These are phyloP conservation scores for Petunia axillaris DNA, from an alignment of 257 asterid genomes.

Conservation along the genomic window DNA sequence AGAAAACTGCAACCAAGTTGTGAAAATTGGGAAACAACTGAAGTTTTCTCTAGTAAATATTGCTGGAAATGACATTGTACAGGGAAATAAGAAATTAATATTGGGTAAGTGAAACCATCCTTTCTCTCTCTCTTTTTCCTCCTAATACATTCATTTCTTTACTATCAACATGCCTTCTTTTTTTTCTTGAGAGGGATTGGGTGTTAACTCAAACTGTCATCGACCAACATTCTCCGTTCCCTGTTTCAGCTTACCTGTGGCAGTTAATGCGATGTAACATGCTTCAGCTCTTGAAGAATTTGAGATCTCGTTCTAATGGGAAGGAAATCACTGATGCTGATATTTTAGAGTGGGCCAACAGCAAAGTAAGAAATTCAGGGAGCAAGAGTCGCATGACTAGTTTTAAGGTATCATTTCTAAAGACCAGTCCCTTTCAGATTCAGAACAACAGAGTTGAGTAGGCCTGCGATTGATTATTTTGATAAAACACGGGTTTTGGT, in stretches of 20 bases:
- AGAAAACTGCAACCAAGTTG: slow-evolving; percentile 96
- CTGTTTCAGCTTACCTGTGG: slow-evolving; percentile 86
- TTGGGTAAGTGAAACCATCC: slow-evolving; percentile 47
- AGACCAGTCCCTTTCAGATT: slow-evolving; percentile 3
- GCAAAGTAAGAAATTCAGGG: slow-evolving; percentile 73
- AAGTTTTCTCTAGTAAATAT: slow-evolving; percentile 93
- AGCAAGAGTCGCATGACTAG: slow-evolving; percentile 71
- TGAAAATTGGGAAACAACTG: slow-evolving; percentile 90
- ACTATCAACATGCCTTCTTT: neutral
- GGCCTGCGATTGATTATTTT: neutral
- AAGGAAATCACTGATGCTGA: slow-evolving; percentile 87
- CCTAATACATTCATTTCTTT: neutral
- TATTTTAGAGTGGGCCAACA: slow-evolving; percentile 90
- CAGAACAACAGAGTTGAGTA: slow-evolving; percentile 22
- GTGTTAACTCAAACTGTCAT: neutral
- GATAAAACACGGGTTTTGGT: neutral
- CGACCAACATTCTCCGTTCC: slow-evolving; percentile 6
- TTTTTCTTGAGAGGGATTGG: neutral
- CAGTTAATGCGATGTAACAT: slow-evolving; percentile 92
- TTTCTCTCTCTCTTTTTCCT: neutral
- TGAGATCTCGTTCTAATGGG: slow-evolving; percentile 85
- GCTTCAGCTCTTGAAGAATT: slow-evolving; percentile 86
- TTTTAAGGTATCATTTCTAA: slow-evolving; percentile 57
- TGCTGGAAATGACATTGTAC: slow-evolving; percentile 95
- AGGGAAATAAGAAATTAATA: slow-evolving; percentile 92